Evolutionary conservation across 495 filamentous ascomycete species (phyloP), one percentile per base, ranked within the genome.

Genomic region (Viridothelium virens): DNA sequence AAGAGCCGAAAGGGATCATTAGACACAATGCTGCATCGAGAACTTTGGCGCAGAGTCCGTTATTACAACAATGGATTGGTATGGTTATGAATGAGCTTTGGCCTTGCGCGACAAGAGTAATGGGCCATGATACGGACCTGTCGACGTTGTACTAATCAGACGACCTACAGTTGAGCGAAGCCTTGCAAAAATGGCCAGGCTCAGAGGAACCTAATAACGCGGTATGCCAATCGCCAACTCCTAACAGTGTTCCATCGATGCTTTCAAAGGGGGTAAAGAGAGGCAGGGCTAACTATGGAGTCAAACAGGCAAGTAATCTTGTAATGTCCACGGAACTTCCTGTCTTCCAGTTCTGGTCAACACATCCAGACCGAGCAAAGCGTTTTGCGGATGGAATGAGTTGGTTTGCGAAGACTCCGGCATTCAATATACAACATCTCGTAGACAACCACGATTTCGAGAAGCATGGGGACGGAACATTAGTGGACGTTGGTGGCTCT

Each of bases 381-480:
- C 61, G 61, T 7, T 63, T 63, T 34, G 61, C n/a, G 3, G 38
- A 63, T 16, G 14, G 18, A 38, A 63, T 63, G 61, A 63, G n/a
- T 34, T 25, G 12, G 14, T 63, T 63, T 34, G 14, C 9, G 9
- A 46, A 9, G 41, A 46, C 9, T 46, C 41, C 41, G 7, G 41
- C 7, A 16, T 16, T 9, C 14, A 46, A 16, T 46, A 7, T 46
- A 46, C 41, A 46, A 9, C 41, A 46, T 46, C 41, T 46, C 41
- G 41, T 46, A 46, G 41, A 46, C 41, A 46, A 46, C 41, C 41
- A 46, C 41, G 41, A 46, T 16, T 46, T 46, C 14, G 41, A 16
- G 9, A 46, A 46, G 14, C 14, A 46, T 46, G 41, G 41, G 41
- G 14, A 46, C 9, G 41, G 41, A 16, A 16, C 14, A 7, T 46